phyloP scores from a whole-genome alignment of 2,329 filamentous ascomycete species.

The Neocucurbitaria cava region DNA sequence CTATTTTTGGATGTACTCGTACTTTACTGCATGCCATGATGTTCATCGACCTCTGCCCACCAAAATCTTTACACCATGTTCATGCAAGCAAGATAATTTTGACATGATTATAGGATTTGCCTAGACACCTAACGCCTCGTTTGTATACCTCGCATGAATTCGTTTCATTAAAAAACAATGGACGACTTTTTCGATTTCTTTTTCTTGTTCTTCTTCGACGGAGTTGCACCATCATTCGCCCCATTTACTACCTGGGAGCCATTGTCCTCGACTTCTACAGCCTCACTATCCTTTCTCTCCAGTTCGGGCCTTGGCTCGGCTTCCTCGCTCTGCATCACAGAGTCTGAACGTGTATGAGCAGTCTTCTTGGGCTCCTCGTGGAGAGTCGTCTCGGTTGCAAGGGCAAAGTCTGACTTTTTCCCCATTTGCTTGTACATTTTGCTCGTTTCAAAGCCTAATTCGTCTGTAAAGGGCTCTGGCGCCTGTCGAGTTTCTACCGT shows the following conservation, averaged over 20 bases:
- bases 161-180: not conserved
- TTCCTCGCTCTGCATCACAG: slow-evolving; percentile 18
- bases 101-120: no score
- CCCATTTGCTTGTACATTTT: slow-evolving; percentile 22
- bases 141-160: not conserved
- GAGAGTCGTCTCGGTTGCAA: not conserved
- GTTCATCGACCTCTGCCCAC: no score
- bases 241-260: not conserved
- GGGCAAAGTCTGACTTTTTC: slow-evolving; percentile 4
- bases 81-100: no score
- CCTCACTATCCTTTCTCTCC: not conserved
- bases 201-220: slow-evolving; percentile 17
- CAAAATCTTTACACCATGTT: no score
- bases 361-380: not conserved
- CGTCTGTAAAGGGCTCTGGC: slow-evolving; percentile 24
- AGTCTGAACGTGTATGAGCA: slow-evolving; percentile 18
- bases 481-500: slow-evolving; percentile 1
- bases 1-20: no score
- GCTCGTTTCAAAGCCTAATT: slow-evolving; percentile 19
- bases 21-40: no score
- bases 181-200: slow-evolving; percentile 9
- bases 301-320: not conserved
- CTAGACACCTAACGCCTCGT: not conserved
- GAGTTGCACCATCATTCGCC: not conserved
- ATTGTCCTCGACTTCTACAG: not conserved